Conservation (phyloP, 768 basidiomycete species). For the Boletus coccyginus region DNA sequence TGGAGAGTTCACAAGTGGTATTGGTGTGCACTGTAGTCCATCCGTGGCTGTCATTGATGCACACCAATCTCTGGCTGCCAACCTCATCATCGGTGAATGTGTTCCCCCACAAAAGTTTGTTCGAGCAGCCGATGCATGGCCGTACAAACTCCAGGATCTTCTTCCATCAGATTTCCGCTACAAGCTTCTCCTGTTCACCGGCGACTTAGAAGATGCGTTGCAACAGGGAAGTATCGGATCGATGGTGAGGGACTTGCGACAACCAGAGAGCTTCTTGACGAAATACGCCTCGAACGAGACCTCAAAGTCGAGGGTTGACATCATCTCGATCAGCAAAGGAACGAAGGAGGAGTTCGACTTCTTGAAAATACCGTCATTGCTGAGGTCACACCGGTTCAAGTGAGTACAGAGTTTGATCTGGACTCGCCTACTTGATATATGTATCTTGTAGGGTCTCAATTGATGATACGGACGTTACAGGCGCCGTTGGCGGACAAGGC, state of each 20-base stretch:
- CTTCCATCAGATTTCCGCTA: slow-evolving; percentile 47
- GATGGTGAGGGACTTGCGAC: slow-evolving; percentile 29
- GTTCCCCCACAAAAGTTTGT: slow-evolving; percentile 47
- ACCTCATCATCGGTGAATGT: slow-evolving; percentile 30
- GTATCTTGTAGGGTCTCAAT: slow-evolving; percentile 40
- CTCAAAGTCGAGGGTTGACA: slow-evolving; percentile 30
- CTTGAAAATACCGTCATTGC: slow-evolving; percentile 29
- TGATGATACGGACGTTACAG: slow-evolving; percentile 51
- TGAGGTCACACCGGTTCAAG: slow-evolving; percentile 44
- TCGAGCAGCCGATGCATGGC: slow-evolving; percentile 43
- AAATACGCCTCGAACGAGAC: slow-evolving; percentile 20
- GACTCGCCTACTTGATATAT: not conserved
- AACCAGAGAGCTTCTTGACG: slow-evolving; percentile 25
- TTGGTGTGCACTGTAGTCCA: slow-evolving; percentile 48
- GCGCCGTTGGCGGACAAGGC: slow-evolving; percentile 39
- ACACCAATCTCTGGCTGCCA: slow-evolving; percentile 24
- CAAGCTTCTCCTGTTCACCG: slow-evolving; percentile 47
- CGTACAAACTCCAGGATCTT: slow-evolving; percentile 50
- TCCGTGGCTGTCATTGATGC: slow-evolving; percentile 33
- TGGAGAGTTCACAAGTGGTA: slow-evolving; percentile 46
- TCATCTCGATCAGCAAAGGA: slow-evolving; percentile 27
- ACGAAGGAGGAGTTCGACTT: slow-evolving; percentile 35
- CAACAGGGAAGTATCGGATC: slow-evolving; percentile 25
- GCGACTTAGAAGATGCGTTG: slow-evolving; percentile 26
- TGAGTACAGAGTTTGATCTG: slow-evolving; percentile 16